phyloP scores from a whole-genome alignment of 2,329 filamentous ascomycete species.

The Aspergillus sp. region DNA sequence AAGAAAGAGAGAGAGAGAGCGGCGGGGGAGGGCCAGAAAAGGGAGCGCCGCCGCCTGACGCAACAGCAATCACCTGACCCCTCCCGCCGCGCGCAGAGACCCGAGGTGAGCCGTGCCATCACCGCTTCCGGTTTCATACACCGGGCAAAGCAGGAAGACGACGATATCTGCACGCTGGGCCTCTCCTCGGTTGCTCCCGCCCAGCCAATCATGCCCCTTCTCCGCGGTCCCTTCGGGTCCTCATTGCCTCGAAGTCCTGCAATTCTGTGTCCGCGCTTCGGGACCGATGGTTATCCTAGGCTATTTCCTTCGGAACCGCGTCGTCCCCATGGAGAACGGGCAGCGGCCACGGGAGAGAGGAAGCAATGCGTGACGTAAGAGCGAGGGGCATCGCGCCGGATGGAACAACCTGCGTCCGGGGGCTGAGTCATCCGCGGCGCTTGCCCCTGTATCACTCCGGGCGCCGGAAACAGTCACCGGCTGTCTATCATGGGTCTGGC shows the following conservation, averaged over 20 bases:
- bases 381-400: no score
- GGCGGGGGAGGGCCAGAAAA: conserved; percentile 22
- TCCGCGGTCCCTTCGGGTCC: no score
- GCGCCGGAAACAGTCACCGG: no score
- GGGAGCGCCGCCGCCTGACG: conserved; percentile 20
- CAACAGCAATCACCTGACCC: conserved; percentile 22
- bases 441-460: no score
- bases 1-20: conserved; percentile 11
- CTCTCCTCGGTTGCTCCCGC: conserved; percentile 20
- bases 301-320: neutral
- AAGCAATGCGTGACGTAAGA: no score
- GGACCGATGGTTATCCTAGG: neutral
- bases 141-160: conserved; percentile 34
- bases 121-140: conserved; percentile 34
- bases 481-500: no score
- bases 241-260: no score
- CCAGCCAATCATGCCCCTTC: conserved; percentile 16
- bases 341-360: no score
- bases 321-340: conserved; percentile 5
- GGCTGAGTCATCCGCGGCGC: no score
- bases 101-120: conserved; percentile 18
- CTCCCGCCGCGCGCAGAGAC: conserved; percentile 21
- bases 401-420: no score
- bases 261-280: no score
- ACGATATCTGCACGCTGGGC: conserved; percentile 20